These are phyloP conservation scores for Pochonia chlamydosporia DNA, from an alignment of 2,329 filamentous ascomycete genomes.

Conservation along the genomic window DNA sequence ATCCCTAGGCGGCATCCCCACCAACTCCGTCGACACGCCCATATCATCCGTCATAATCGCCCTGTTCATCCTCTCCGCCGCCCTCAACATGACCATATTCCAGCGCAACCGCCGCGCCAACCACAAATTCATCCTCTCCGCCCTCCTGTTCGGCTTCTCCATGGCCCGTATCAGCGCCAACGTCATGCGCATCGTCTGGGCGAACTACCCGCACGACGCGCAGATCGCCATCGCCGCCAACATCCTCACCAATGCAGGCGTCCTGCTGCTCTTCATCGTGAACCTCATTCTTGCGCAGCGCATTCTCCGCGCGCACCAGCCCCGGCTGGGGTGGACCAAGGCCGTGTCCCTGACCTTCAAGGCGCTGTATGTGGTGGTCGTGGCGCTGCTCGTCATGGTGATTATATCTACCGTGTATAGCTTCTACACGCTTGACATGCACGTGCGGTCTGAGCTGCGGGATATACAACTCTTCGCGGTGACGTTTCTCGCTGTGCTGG, in stretches of 20 bases:
- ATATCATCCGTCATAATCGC: conserved; percentile 57
- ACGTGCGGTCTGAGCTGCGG: conserved; percentile 46
- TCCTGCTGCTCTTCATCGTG: conserved; percentile 69
- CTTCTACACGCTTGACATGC: conserved; percentile 58
- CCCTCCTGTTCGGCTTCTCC: conserved; percentile 52
- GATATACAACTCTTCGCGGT: conserved; percentile 61
- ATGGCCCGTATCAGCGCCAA: conserved; percentile 48
- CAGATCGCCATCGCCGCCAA: conserved; percentile 51
- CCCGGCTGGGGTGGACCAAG: conserved; percentile 62
- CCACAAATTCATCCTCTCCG: conserved; percentile 56
- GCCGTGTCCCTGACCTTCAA: conserved; percentile 47
- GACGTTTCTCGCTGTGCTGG: conserved; percentile 53
- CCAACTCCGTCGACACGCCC: conserved; percentile 53
- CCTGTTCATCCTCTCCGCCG: conserved; percentile 49
- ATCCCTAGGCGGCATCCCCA: conserved; percentile 52
- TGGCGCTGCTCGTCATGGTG: conserved; percentile 56
- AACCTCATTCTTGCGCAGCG: conserved; percentile 75
- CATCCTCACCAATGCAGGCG: conserved; percentile 68
- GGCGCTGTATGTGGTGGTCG: conserved; percentile 51
- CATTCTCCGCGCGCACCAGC: conserved; percentile 67
- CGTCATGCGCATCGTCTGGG: conserved; percentile 48
- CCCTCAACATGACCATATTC: conserved; percentile 53
- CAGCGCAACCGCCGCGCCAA: conserved; percentile 40
- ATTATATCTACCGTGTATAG: conserved; percentile 58
- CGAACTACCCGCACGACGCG: conserved; percentile 31